Percentiles rank a stretch among this genome's conserved stretches.
Evolutionary conservation across 305 asterid genomes (phyloP).

Genomic region (Fraxinus baroniana): DNA sequence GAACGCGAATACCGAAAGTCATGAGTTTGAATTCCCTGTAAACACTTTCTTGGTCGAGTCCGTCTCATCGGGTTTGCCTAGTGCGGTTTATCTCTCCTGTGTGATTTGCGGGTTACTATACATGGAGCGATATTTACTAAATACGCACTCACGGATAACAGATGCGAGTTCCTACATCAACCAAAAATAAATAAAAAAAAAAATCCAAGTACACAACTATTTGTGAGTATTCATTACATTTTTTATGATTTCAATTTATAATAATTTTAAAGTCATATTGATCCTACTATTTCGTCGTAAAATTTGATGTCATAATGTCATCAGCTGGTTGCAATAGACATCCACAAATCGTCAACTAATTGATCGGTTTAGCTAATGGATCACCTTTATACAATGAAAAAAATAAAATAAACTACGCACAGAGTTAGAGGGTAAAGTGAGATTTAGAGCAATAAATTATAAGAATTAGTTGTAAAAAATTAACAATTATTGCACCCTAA

Average conservation of each 20-base stretch:
- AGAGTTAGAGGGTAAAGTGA: not conserved
- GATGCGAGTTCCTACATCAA: no score
- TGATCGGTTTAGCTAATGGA: not conserved
- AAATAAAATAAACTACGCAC: not conserved
- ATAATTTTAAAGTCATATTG: not conserved
- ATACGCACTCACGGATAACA: no score
- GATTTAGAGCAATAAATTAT: conserved; percentile 14
- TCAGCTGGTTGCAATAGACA: conserved; percentile 12
- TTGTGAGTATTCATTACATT: not conserved
- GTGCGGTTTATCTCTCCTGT: no score
- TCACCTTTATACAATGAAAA: not conserved
- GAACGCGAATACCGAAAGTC: no score
- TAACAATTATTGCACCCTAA: conserved; percentile 63
- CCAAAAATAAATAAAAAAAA: no score
- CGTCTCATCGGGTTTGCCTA: no score
- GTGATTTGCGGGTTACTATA: no score
- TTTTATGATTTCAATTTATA: no score
- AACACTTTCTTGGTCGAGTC: no score
- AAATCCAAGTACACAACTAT: not conserved
- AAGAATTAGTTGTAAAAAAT: conserved; percentile 12
- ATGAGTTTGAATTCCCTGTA: no score
- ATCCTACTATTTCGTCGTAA: not conserved
- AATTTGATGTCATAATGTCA: conserved; percentile 16
- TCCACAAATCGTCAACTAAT: conserved; percentile 7
- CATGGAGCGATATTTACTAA: no score